Evolutionary conservation across 768 basidiomycete genomes (phyloP), one percentile per base, ranked within the genome.

Genomic region (Xerocomellus chrysenteron): DNA sequence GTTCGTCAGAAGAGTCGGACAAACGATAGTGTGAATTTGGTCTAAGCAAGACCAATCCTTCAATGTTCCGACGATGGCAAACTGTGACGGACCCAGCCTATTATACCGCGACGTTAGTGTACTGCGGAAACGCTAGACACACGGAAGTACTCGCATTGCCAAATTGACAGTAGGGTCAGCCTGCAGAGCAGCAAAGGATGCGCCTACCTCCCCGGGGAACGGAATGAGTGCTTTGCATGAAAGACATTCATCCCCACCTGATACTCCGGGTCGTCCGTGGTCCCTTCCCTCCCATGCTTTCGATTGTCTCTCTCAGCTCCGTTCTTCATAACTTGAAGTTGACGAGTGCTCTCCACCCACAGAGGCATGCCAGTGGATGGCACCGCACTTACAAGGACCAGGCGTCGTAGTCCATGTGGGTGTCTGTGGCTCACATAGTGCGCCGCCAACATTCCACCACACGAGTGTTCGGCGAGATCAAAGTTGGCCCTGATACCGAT

Each of bases 401-500:
- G 26, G 3, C 26, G 26, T 5, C 26, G 26, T 26, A 26, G 26
- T 26, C 26, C 26, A 26, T 2, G 26, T 26, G 26, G 26, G 26
- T 26, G 26, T 5, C 26, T 26, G 26, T 26, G 26, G 26, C 26
- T 26, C 26, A 26, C 26, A 26, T 26, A 26, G 26, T 26, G 26
- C 26, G 26, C 26, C 26, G 26, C 26, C 26, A 26, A 5, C 26
- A 26, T 26, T 26, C 26, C 26, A 5, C 26, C 26, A 2, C 26
- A 83, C 5, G 80, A 82, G 46, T 85, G 83, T 0, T 84, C 84
- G 1, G 77, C 58, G 2, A 85, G 62, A 58, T 78, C 73, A 63
- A 76, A 84, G n/a, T 64, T 58, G 5, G 66, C 60, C 10, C 64
- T 42, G 55, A 84, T 75, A 0, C 68, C 73, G 19, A 85, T 19